phyloP scores from a whole-genome alignment of 164 flowering plant genomes.

The Dillenia turbinata region DNA sequence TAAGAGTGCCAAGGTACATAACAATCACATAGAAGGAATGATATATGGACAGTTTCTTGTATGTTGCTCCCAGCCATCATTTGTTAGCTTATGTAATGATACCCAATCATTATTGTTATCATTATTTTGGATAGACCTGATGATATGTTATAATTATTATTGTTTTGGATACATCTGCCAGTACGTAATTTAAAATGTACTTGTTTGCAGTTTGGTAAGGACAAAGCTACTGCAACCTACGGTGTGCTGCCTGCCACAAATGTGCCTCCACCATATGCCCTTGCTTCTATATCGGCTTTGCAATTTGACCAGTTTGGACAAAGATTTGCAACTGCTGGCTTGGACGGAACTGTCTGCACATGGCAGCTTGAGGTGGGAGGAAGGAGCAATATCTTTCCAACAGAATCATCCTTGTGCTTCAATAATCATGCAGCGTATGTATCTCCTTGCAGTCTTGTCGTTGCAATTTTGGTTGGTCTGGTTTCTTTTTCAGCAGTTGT shows the following conservation, averaged over 20 bases:
- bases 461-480: too few relatives aligned
- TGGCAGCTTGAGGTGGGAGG: conserved; percentile 99
- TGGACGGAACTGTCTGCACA: conserved; percentile 94
- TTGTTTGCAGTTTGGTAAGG: conserved; percentile 80
- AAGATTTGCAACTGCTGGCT: conserved; percentile 83
- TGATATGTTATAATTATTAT: too few relatives aligned
- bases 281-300: conserved; percentile 87
- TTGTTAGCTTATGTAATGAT: too few relatives aligned
- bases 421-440: conserved; percentile 76
- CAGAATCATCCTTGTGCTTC: conserved; percentile 88
- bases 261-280: conserved; percentile 93
- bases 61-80: too few relatives aligned
- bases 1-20: too few relatives aligned
- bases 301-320: conserved; percentile 88
- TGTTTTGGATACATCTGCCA: not conserved
- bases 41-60: too few relatives aligned
- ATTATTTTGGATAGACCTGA: too few relatives aligned
- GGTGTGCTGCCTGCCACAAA: conserved; percentile 96
- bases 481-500: too few relatives aligned
- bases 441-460: too few relatives aligned
- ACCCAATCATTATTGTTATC: too few relatives aligned
- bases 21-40: too few relatives aligned
- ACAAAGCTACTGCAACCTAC: conserved; percentile 91
- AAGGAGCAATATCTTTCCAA: conserved; percentile 75
- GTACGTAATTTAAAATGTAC: conserved; percentile 3